phyloP scores from a whole-genome alignment of 495 filamentous ascomycete species.

The Pyrenopolyporus hunteri region DNA sequence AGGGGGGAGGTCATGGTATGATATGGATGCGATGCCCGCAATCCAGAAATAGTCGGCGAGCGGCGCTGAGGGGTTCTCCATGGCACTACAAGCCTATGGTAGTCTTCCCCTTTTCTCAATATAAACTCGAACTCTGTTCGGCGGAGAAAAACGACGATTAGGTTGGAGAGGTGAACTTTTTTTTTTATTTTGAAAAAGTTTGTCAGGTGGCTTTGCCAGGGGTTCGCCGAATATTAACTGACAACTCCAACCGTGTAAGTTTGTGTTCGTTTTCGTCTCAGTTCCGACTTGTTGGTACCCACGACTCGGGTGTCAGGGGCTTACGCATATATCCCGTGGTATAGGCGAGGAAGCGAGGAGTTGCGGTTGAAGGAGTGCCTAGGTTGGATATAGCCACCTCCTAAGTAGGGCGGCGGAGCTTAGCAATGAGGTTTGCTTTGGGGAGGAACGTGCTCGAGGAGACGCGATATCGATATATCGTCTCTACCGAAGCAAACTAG shows the following conservation, averaged over 20 bases:
- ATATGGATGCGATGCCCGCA: slow-evolving; percentile 81
- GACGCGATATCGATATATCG: slow-evolving; percentile 24
- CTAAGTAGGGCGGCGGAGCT: slow-evolving; percentile 7
- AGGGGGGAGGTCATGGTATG: slow-evolving; percentile 58
- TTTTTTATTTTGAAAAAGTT: slow-evolving; percentile 19
- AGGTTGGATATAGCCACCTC: slow-evolving; percentile 15
- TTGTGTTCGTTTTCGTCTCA: slow-evolving; percentile 25
- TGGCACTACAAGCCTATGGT: slow-evolving; percentile 52
- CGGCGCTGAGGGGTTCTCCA: slow-evolving; percentile 71
- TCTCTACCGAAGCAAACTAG: slow-evolving; percentile 30
- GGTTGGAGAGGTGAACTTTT: slow-evolving; percentile 5
- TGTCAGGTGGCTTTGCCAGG: slow-evolving; percentile 8
- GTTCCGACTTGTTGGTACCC: slow-evolving; percentile 32
- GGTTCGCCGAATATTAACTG: slow-evolving; percentile 14
- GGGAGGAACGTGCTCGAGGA: slow-evolving; percentile 27
- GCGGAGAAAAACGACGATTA: slow-evolving; percentile 19
- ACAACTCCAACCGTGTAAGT: slow-evolving; percentile 20
- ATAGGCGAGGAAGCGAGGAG: slow-evolving; percentile 12
- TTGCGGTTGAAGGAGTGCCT: slow-evolving; percentile 28
- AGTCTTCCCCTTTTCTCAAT: slow-evolving; percentile 25
- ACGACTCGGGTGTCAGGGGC: slow-evolving; percentile 19
- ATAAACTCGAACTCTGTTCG: slow-evolving; percentile 11
- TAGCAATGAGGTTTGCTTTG: slow-evolving; percentile 19
- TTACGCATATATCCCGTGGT: slow-evolving; percentile 35
- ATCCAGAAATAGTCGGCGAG: slow-evolving; percentile 99